These are phyloP conservation scores for Cordyceps fumosorosea DNA, from an alignment of 2,329 filamentous ascomycete genomes.

Conservation along the genomic window DNA sequence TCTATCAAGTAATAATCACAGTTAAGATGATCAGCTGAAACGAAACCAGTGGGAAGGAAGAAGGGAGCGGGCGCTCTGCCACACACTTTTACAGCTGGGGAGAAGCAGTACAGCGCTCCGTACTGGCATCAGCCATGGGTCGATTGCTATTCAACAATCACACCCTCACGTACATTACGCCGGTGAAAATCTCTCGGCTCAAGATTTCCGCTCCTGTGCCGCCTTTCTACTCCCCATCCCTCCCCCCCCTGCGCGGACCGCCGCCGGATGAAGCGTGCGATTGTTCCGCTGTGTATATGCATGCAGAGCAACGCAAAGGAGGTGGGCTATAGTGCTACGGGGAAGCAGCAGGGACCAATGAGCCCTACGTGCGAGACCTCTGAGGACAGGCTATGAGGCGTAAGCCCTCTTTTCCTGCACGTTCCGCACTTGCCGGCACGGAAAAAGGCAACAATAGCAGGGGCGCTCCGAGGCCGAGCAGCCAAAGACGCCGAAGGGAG, in stretches of 20 bases:
- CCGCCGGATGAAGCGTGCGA: background rate
- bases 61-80: background rate
- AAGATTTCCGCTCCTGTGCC: background rate
- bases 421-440: background rate
- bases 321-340: background rate
- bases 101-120: background rate
- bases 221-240: background rate
- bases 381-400: background rate
- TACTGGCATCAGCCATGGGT: background rate
- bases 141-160: background rate
- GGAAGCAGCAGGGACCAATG: background rate
- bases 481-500: no score
- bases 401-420: background rate
- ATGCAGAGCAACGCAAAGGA: background rate
- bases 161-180: background rate
- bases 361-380: background rate
- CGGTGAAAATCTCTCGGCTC: background rate
- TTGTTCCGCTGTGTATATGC: background rate
- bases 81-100: background rate
- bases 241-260: background rate
- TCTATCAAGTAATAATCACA: background rate
- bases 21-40: background rate
- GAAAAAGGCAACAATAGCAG: background rate
- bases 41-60: background rate
- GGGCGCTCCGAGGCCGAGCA: background rate